Conservation (phyloP, 176 grass and related monocot genomes). For the Rhynchospora breviuscula region DNA sequence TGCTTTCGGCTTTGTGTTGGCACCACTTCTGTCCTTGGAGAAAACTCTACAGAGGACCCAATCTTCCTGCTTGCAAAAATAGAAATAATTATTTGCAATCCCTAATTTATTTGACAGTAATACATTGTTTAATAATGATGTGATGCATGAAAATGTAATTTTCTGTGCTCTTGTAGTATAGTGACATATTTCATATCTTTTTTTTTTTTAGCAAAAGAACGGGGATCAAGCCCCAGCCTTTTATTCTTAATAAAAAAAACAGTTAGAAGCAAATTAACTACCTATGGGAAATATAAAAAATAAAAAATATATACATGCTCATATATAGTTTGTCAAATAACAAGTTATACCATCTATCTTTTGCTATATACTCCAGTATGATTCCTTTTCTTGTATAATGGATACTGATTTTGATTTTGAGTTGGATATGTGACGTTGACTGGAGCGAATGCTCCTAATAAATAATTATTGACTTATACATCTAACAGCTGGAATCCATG, state of each 20-base stretch:
- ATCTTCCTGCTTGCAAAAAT: conserved; percentile 56
- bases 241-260: too few species aligned
- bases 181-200: neutral
- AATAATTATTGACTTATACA: neutral
- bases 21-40: conserved; percentile 57
- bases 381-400: neutral
- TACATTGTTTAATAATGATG: neutral
- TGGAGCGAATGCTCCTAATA: neutral
- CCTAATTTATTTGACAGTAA: neutral
- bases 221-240: too few species aligned
- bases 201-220: neutral
- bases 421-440: neutral
- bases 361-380: neutral
- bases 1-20: conserved; percentile 44
- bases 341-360: neutral
- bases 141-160: neutral
- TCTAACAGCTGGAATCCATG: neutral
- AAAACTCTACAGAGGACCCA: conserved; percentile 96
- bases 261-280: neutral
- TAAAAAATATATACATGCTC: neutral
- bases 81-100: neutral
- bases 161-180: neutral
- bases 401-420: neutral
- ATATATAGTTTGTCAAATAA: neutral
- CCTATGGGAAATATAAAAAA: neutral